phyloP scores from a whole-genome alignment of 2,329 filamentous ascomycete species.

The Monilinia fructicola region DNA sequence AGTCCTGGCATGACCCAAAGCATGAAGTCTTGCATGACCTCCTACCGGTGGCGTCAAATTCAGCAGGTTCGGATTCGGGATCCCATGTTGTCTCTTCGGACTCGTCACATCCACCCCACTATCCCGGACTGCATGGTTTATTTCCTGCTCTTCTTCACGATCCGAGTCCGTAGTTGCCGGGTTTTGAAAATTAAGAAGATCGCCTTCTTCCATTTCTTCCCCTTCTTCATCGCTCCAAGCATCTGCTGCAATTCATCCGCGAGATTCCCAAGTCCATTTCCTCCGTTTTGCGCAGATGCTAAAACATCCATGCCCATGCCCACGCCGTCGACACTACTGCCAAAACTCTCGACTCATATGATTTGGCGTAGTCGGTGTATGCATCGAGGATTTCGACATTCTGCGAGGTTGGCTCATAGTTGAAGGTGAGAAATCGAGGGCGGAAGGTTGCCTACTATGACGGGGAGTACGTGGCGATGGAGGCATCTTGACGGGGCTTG shows the following conservation, averaged over 20 bases:
- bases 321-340: conserved; percentile 10
- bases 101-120: conserved; percentile 39
- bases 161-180: not conserved
- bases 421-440: conserved; percentile 48
- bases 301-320: conserved; percentile 35
- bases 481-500: conserved; percentile 43
- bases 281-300: conserved; percentile 41
- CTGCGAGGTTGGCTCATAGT: conserved; percentile 33
- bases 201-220: conserved; percentile 52
- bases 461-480: conserved; percentile 54
- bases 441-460: conserved; percentile 59
- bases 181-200: conserved; percentile 44
- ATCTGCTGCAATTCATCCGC: conserved; percentile 79
- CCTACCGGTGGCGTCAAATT: conserved; percentile 32
- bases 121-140: conserved; percentile 43
- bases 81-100: conserved; percentile 27
- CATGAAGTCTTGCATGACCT: conserved; percentile 43
- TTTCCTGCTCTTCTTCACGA: conserved; percentile 26
- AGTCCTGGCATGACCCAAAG: conserved; percentile 52
- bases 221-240: conserved; percentile 66
- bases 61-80: conserved; percentile 27
- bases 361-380: conserved; percentile 36
- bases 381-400: conserved; percentile 38
- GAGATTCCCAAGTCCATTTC: conserved; percentile 69
- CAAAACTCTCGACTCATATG: conserved; percentile 23